Conservation (phyloP, 306 rosid genomes). For the Castanea mollissima region DNA sequence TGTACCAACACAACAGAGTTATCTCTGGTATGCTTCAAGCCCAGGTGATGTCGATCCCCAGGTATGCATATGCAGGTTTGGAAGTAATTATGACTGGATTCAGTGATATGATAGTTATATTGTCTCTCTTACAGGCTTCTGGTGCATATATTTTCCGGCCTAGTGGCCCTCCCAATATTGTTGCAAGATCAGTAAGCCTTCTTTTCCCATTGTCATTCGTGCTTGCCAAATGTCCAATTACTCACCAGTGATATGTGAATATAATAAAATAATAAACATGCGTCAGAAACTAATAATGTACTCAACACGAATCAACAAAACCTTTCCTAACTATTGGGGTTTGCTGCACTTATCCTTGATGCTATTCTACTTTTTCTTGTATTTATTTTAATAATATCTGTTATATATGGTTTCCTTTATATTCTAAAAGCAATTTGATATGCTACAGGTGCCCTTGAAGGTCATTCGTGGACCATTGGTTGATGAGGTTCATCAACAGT, state of each 20-base stretch:
- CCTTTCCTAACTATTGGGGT: not conserved
- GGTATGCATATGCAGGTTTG: constrained; percentile 35
- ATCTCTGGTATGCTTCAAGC: constrained; percentile 75
- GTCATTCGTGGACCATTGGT: constrained; percentile 64
- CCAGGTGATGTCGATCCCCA: constrained; percentile 14
- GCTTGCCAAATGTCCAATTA: not conserved
- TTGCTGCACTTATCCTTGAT: not conserved
- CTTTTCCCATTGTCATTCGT: not conserved
- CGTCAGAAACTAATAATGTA: not conserved
- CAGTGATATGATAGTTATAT: not conserved
- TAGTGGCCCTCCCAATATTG: constrained; percentile 52
- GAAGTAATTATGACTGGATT: not conserved
- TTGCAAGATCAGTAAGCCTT: constrained; percentile 77
- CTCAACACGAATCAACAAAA: not conserved
- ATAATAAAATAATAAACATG: not conserved
- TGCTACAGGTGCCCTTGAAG: constrained; percentile 53
- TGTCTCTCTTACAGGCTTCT: constrained; percentile 47
- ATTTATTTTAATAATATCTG: not conserved
- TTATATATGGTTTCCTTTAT: not conserved
- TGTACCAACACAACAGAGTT: constrained; percentile 82
- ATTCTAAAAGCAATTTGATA: not conserved
- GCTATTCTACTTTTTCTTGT: not conserved
- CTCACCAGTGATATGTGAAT: not conserved
- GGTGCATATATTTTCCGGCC: constrained; percentile 95
- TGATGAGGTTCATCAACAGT: constrained; percentile 73